Conservation (phyloP, 306 rosid species). For the Prunus fruticosa region DNA sequence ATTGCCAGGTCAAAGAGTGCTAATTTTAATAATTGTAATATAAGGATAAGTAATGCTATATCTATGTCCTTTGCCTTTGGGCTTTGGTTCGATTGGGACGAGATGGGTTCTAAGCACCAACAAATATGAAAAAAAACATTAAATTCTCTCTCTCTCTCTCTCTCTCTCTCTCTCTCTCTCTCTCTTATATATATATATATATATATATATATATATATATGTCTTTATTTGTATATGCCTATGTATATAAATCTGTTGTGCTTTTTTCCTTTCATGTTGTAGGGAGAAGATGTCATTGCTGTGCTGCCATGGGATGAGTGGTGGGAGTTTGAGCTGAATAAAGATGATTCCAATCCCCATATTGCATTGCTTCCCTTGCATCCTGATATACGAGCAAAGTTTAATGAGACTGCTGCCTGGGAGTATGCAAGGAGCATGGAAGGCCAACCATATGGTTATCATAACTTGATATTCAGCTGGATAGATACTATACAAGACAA, state of each 20-base stretch:
- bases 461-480: constrained; percentile 97
- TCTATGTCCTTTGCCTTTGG: neutral
- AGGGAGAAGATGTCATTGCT: constrained; percentile 94
- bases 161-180: neutral
- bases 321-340: constrained; percentile 87
- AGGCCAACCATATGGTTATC: constrained; percentile 92
- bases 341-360: constrained; percentile 89
- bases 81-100: neutral
- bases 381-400: constrained; percentile 73
- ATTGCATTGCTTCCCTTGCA: constrained; percentile 91
- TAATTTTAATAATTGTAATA: neutral
- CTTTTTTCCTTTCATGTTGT: constrained; percentile 20
- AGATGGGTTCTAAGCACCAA: no score
- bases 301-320: constrained; percentile 91
- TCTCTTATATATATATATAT: neutral
- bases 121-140: no score
- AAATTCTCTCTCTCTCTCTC: neutral
- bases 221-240: no score
- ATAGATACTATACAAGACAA: constrained; percentile 74
- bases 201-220: neutral
- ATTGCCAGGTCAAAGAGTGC: neutral
- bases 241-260: neutral
- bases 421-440: constrained; percentile 87
- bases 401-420: constrained; percentile 98
- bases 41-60: neutral